Percentiles rank a stretch among this genome's conserved stretches.
These are phyloP conservation scores for Debaryomyces robertsiae DNA, from an alignment of 1,139 yeast genomes.

Conservation along the genomic window DNA sequence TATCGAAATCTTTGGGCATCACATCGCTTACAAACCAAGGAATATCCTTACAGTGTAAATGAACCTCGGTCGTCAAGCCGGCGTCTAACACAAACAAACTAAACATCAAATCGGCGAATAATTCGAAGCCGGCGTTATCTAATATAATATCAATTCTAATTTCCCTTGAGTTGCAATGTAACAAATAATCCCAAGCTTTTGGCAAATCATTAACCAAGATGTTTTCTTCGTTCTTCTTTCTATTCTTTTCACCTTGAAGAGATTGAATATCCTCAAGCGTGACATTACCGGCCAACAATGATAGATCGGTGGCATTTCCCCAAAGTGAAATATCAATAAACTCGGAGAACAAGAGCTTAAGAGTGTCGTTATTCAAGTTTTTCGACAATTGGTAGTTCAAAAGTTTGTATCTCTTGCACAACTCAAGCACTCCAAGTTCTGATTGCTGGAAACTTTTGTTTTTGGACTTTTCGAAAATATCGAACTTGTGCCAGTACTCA, in stretches of 20 bases:
- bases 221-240: slow-evolving; percentile 81
- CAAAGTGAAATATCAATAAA: slow-evolving; percentile 87
- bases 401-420: slow-evolving; percentile 65
- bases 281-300: slow-evolving; percentile 80
- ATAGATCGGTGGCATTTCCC: slow-evolving; percentile 98
- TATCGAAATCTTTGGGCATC: slow-evolving; percentile 74
- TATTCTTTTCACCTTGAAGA: slow-evolving; percentile 85
- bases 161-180: slow-evolving; percentile 20
- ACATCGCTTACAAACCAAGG: slow-evolving; percentile 99
- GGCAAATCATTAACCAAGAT: slow-evolving; percentile 77
- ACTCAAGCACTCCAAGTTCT: slow-evolving; percentile 74
- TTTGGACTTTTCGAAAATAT: slow-evolving; percentile 72
- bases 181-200: slow-evolving; percentile 58
- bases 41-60: slow-evolving; percentile 83
- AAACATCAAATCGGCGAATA: slow-evolving; percentile 82
- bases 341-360: slow-evolving; percentile 67
- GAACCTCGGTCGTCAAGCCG: slow-evolving; percentile 60
- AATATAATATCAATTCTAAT: slow-evolving; percentile 80
- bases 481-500: slow-evolving; percentile 58
- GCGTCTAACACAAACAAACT: slow-evolving; percentile 76
- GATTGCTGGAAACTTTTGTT: slow-evolving; percentile 75
- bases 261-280: slow-evolving; percentile 82
- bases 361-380: slow-evolving; percentile 42
- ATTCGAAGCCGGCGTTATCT: slow-evolving; percentile 95
- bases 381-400: slow-evolving; percentile 40